phyloP scores from a whole-genome alignment of 208 protist genomes.

The Acanthamoeba lenticulata region DNA sequence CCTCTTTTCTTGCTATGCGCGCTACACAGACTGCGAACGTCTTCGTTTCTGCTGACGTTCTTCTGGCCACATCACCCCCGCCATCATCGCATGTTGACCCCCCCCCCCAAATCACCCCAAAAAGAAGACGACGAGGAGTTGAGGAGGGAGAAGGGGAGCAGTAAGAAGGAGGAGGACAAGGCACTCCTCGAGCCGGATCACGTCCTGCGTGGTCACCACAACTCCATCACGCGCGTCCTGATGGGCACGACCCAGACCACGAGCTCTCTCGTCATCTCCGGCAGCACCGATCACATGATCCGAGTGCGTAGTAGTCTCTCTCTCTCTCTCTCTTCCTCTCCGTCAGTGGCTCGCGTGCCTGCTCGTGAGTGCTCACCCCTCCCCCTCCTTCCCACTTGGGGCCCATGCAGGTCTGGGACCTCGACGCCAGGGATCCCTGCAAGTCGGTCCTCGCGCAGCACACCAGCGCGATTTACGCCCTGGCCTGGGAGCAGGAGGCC shows the following conservation, averaged over 20 bases:
- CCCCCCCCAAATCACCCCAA: no score
- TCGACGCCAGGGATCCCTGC: neutral
- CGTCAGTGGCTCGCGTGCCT: no score
- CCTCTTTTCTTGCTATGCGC: no score
- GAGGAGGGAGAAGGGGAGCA: neutral
- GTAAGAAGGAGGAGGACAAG: neutral
- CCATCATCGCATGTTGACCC: no score
- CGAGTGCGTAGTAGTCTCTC: no score
- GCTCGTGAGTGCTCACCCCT: no score
- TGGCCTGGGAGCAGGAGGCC: constrained; percentile 15
- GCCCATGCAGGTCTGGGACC: neutral
- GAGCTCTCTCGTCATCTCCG: neutral
- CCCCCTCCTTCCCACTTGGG: no score
- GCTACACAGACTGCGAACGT: no score
- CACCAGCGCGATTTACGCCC: neutral
- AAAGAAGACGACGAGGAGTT: no score
- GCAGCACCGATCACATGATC: neutral
- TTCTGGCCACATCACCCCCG: no score
- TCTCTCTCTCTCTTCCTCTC: no score
- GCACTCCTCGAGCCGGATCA: neutral
- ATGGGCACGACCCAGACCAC: neutral
- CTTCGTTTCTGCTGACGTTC: neutral
- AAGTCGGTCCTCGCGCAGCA: neutral
- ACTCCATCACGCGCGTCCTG: neutral
- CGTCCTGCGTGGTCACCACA: neutral